These are phyloP conservation scores for Boletus barrowsii DNA, from an alignment of 768 basidiomycete species.

Conservation along the genomic window DNA sequence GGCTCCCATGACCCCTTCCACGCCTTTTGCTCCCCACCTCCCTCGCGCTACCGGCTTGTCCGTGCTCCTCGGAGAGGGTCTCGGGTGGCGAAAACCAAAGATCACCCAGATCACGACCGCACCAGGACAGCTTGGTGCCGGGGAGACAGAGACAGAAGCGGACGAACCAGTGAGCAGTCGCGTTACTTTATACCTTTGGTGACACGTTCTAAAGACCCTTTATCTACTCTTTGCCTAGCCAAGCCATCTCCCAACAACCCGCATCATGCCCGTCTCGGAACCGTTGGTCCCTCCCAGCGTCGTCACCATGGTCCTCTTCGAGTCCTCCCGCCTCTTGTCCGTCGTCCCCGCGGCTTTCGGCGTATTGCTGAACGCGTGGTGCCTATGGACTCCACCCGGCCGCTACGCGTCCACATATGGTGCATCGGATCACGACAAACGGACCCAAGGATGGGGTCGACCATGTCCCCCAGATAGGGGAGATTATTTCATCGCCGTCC, in stretches of 20 bases:
- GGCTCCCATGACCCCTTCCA: neutral
- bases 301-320: slow-evolving; percentile 61
- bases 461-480: slow-evolving; percentile 47
- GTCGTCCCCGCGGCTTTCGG: slow-evolving; percentile 73
- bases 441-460: slow-evolving; percentile 24
- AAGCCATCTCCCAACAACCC: slow-evolving; percentile 65
- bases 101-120: slow-evolving; percentile 56
- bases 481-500: slow-evolving; percentile 63
- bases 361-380: slow-evolving; percentile 58
- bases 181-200: neutral
- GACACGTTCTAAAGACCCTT: slow-evolving; percentile 7
- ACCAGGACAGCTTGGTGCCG: slow-evolving; percentile 56
- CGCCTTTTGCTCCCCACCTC: slow-evolving; percentile 8
- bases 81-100: slow-evolving; percentile 38
- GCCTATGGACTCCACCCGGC: slow-evolving; percentile 46
- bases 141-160: slow-evolving; percentile 76
- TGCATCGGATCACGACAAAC: neutral
- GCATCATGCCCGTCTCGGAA: slow-evolving; percentile 50
- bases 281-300: slow-evolving; percentile 49
- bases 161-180: slow-evolving; percentile 63
- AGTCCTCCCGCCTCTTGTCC: slow-evolving; percentile 65
- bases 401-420: slow-evolving; percentile 4
- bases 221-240: slow-evolving; percentile 38
- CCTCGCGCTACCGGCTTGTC: slow-evolving; percentile 19
- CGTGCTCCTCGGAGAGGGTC: slow-evolving; percentile 25